Base-by-base conservation (phyloP, 371 early-diverging fungal genomes). In the Mortierella sp. region DNA sequence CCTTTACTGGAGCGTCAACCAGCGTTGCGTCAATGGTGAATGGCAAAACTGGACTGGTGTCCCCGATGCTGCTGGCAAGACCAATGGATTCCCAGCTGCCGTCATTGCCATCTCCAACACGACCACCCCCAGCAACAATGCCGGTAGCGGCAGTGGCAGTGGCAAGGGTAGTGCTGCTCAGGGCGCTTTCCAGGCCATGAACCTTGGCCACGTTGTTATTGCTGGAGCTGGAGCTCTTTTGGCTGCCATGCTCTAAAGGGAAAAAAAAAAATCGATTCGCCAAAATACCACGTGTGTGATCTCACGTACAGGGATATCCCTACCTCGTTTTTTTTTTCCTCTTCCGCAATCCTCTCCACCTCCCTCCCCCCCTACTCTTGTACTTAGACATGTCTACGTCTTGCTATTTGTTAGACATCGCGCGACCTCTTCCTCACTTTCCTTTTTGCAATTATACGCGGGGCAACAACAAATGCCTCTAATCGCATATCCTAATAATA, bases 1-100 rank as follows among this genome's bases (percentile, higher is more conserved):
- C 25, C 64, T 79, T 12, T 79, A 79, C 73, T 79, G 72, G 73
- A 62, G n/a, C 52, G 73, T 79, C 15, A 62, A 66, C 73, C 79
- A 79, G 66, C 79, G 60, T 66, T 79, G 79, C 57, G 57, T 63
- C 55, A 79, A 79, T 57, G 66, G 66, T 23, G 79, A 1, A 28
- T 79, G 79, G 79, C 60, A 72, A 59, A 79, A 79, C 79, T 79
- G 79, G 79, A 79, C 79, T 46, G 53, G 23, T 30, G 44, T 72
- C 51, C 79, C 79, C 45, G 79, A 72, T 62, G 66, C 79, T 15
- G 62, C n/a, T 55, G 79, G 79, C 46, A 66, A 69, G 66, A 60
- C 64, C 28, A 30, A 52, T 26, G 79, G 79, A 25, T 68, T 66
- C 57, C 79, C 79, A 46, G 79, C 79, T 45, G 72, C 79, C 44